Evolutionary conservation across 2,329 filamentous ascomycete species (phyloP), one percentile per base, ranked within the genome.

Genomic region (Aspergillus pseudoviridinutans): DNA sequence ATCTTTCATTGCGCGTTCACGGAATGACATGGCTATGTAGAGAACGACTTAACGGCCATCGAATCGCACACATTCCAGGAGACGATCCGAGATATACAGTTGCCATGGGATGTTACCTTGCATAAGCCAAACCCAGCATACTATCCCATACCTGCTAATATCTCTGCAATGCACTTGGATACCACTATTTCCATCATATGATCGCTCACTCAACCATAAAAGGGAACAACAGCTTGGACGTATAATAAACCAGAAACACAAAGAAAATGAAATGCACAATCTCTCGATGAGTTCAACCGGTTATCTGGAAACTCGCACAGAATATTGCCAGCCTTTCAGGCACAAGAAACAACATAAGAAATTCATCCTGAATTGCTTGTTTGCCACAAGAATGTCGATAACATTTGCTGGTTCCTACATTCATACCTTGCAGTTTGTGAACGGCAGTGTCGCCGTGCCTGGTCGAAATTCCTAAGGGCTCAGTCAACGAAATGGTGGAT

Each of bases 401-500:
- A 12, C 20, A 44, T 44, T 24, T 44, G 41, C 41, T 24, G 6
- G 10, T 20, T 44, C 41, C 41, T 8, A 17, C 47, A 14, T 28
- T 14, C 41, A 42, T 22, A 28, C 32, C n/a, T 53, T 49, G 24
- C 25, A 22, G n/a, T 24, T 9, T 47, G 44, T 14, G 12, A 25
- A 47, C 20, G 32, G 14, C 32, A 38, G 32, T 17, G 32, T 38
- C 32, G 14, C 32, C 17, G 32, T 38, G 32, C 14, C 32, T 24
- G n/a, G 20, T 47, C 10, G 44, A 25, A 14, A 24, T 22, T 7
- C 12, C 44, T 14, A 12, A 8, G 14, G 20, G 53, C 22, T 27
- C 24, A 44, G 53, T 70, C 63, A 77, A 61, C 71, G 74, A 59
- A 74, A 75, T 25, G 71, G 69, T 20, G 71, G 64, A 58, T 75